Percentiles rank a stretch among this genome's conserved stretches.
Conservation (phyloP, 768 basidiomycete genomes). For the Lepiota venenata region DNA sequence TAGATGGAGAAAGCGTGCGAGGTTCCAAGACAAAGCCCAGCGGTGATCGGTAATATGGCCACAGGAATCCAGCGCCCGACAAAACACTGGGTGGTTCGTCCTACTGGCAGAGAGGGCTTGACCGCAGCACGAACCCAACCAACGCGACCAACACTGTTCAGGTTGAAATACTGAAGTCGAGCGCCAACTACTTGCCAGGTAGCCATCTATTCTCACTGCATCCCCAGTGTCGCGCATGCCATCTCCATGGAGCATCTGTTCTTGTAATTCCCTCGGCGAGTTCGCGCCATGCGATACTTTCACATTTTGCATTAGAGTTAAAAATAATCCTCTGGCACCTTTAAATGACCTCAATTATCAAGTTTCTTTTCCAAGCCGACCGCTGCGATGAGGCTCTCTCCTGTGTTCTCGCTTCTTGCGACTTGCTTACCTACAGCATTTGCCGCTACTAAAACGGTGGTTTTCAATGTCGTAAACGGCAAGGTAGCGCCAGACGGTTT, state of each 20-base stretch:
- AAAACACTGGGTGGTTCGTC: too few species aligned
- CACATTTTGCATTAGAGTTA: neutral
- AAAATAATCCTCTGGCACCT: neutral
- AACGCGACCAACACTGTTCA: too few species aligned
- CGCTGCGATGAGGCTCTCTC: neutral
- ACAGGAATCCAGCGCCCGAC: too few species aligned
- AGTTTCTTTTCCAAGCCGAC: neutral
- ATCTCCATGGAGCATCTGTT: too few species aligned
- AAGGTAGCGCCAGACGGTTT: constrained; percentile 50
- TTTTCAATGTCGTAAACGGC: constrained; percentile 37
- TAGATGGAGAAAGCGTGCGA: neutral
- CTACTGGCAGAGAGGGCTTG: too few species aligned
- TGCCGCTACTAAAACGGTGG: neutral
- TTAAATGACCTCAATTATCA: neutral
- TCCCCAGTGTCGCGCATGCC: too few species aligned
- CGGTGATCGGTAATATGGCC: neutral
- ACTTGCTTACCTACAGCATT: neutral
- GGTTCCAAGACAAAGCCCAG: neutral
- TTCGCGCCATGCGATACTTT: neutral
- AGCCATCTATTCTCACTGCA: too few species aligned
- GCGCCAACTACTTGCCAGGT: too few species aligned
- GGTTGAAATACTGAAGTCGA: too few species aligned
- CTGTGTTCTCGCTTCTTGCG: neutral
- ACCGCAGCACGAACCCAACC: too few species aligned
- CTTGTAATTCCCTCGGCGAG: neutral